A percentile compares a stretch with the other conserved stretches of the same genome.
phyloP scores from a whole-genome alignment of 148 eudicot species.

The Vaccinium vitisidaea region DNA sequence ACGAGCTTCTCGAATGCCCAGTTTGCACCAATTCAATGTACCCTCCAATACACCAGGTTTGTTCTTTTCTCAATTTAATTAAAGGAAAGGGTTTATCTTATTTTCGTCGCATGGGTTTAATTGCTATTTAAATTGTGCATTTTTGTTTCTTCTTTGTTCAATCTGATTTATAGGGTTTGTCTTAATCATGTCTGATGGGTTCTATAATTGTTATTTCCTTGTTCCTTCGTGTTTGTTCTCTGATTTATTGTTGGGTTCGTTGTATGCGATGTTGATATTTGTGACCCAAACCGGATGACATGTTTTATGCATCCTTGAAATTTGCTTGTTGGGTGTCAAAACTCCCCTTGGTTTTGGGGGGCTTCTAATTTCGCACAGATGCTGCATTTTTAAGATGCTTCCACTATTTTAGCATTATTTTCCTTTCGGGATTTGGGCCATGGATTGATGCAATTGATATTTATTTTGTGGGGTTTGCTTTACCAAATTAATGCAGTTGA shows the following conservation, averaged over 20 bases:
- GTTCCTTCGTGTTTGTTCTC: background rate
- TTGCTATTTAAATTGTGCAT: background rate
- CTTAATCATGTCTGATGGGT: background rate
- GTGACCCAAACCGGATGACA: background rate
- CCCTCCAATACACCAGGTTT: conserved; percentile 98
- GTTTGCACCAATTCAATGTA: conserved; percentile 96
- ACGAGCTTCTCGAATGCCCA: conserved; percentile 95
- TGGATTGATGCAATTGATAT: conserved; percentile 4
- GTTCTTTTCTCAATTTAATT: conserved; percentile 4
- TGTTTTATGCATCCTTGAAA: background rate
- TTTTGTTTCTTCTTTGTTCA: background rate
- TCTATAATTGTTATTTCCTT: background rate
- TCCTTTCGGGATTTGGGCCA: background rate
- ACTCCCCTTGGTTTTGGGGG: background rate
- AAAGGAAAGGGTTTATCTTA: background rate
- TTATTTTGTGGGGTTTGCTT: background rate
- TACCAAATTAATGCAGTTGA: background rate
- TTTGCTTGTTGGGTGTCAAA: background rate
- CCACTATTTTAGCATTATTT: background rate
- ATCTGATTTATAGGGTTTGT: background rate
- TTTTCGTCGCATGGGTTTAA: background rate
- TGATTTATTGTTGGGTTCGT: background rate
- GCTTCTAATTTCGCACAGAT: background rate
- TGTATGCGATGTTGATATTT: background rate
- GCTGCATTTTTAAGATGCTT: background rate